Base-by-base conservation (phyloP, 1,284 basidiomycete species). In the Vanrija humicola region DNA sequence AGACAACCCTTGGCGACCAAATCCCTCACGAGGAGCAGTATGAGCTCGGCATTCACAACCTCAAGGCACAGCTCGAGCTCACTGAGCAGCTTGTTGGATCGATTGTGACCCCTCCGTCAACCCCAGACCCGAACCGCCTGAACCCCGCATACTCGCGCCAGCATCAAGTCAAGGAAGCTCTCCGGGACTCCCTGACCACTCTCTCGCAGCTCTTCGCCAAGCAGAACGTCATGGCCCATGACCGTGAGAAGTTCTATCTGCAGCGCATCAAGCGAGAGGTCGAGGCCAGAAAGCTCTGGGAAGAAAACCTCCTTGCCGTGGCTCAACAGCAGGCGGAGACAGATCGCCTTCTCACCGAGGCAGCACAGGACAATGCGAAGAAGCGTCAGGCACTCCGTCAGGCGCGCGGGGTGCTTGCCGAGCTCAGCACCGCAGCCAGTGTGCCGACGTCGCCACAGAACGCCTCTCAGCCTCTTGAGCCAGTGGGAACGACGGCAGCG, bases 321-420 rank as follows among this genome's bases (percentile, higher is more conserved):
- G 92, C 93, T 0, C 81, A 83, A 54, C 90, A 96, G 71, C 91
- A 94, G 42, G 90, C 90, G 62, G 83, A 82, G 26, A 82, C 96
- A 46, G 95, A 98, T 77, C 76, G 79, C 58, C 89, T 92, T 77
- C 81, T 92, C 51, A 68, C 68, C 43, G 74, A 77, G 70, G 80
- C 74, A 1, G 70, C 72, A 16, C 65, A 75, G 68, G 64, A 78
- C 66, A 67, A 75, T 65, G 65, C 76, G 72, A 67, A 79, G 77
- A 73, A 78, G 67, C 66, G 77, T 59, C 75, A 66, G 56, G 79
- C 74, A 43, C 67, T 79, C 87, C 45, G 90, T 87, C 72, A 83
- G 79, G 49, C 82, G 89, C 52, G 91, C 91, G 79, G 78, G 77
- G 68, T 92, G 72, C 81, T 92, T 14, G 69, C 70, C 18, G 69